Base-by-base conservation (phyloP, 768 basidiomycete species). In the Vishniacozyma victoriae region DNA sequence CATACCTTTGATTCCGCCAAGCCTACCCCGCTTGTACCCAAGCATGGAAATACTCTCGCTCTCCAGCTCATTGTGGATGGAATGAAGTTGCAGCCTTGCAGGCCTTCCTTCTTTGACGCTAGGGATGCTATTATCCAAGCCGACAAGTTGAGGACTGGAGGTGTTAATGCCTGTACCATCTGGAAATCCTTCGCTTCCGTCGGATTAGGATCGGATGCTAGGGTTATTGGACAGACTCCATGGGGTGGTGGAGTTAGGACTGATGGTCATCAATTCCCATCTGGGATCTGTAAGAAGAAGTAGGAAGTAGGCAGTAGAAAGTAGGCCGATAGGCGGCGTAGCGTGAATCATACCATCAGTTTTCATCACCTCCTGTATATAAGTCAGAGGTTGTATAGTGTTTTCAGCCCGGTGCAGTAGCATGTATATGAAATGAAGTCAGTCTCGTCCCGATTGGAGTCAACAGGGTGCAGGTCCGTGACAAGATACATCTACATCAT, bases 51-150 rank as follows among this genome's bases (percentile, higher is more conserved):
- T 76, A 82, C 92, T 20, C 76, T 96, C 46, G 75, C 79, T 31
- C 72, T 88, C 11, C 80, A 82, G 69, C 82, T 96, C 37, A 84
- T 95, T 35, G 46, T 97, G 23, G 83, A 85, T 67, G 91, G 78
- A 9, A 93, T 99, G 91, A 96, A 96, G 78, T 76, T 95, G 36
- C 92, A 96, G 68, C 82, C 84, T 3, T 99, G 93, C 75, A 79
- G 84, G 22, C 93, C 93, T 5, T 63, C 64, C 12, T 92, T 93
- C 83, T 86, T 90, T 63, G 83, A 90, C 47, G 86, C 90, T 15
- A 82, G 90, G 51, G 83, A 85, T 69, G 87, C 89, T 14, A 90
- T 93, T 70, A 81, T 93, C 55, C 83, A 88, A 57, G 91, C 93
- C 18, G 93, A 96, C 70, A 76, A 87, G 68, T 74, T 86, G 36